These are phyloP conservation scores for Diplodia seriata DNA, from an alignment of 2,329 filamentous ascomycete genomes.

Conservation along the genomic window DNA sequence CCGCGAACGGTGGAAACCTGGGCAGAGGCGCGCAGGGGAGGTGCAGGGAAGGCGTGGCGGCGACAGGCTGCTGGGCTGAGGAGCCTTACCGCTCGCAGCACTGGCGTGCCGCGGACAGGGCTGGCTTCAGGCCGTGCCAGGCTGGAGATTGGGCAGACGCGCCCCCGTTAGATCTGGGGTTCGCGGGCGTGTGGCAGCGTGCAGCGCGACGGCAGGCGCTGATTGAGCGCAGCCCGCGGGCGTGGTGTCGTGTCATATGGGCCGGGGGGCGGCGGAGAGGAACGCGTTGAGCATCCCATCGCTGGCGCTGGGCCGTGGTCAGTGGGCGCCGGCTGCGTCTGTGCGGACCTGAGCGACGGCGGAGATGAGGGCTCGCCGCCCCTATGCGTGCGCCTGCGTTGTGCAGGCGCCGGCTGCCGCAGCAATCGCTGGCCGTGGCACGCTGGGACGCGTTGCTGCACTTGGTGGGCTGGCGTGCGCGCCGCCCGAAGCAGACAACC, in stretches of 20 bases:
- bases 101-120: slow-evolving; percentile 28
- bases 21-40: slow-evolving; percentile 20
- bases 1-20: slow-evolving; percentile 30
- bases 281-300: slow-evolving; percentile 17
- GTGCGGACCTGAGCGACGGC: slow-evolving; percentile 26
- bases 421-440: slow-evolving; percentile 20
- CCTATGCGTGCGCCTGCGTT: slow-evolving; percentile 24
- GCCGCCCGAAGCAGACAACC: slow-evolving; percentile 20
- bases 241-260: slow-evolving; percentile 26
- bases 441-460: slow-evolving; percentile 20
- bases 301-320: not conserved
- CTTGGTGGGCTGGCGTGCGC: slow-evolving; percentile 25
- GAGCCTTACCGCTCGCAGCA: slow-evolving; percentile 24
- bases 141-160: slow-evolving; percentile 26
- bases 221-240: slow-evolving; percentile 21
- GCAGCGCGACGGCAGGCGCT: slow-evolving; percentile 20
- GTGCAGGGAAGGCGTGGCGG: slow-evolving; percentile 29
- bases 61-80: slow-evolving; percentile 23
- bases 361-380: slow-evolving; percentile 24
- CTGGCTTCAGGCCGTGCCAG: slow-evolving; percentile 18
- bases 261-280: slow-evolving; percentile 28
- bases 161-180: slow-evolving; percentile 28
- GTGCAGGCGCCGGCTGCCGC: slow-evolving; percentile 17
- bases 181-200: slow-evolving; percentile 24
- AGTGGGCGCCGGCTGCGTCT: not conserved